Percentiles rank a stretch among this genome's conserved stretches.
Evolutionary conservation across 352 stramenopile species (phyloP).

Genomic region (Pythium angustatum): DNA sequence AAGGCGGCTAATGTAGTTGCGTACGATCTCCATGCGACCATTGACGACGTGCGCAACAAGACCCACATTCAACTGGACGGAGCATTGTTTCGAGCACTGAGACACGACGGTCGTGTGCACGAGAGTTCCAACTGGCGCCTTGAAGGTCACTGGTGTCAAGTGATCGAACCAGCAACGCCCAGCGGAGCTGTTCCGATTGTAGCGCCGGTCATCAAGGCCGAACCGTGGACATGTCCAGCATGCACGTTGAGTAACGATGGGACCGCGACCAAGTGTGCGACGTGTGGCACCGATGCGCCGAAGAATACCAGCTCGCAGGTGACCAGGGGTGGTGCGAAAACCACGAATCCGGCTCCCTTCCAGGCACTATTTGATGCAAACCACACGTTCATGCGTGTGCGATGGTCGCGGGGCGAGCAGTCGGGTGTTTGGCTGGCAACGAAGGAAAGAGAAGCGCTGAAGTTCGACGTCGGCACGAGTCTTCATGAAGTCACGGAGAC

Average conservation of each 20-base stretch:
- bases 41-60: slow-evolving; percentile 47
- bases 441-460: slow-evolving; percentile 34
- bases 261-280: slow-evolving; percentile 59
- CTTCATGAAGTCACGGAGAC: slow-evolving; percentile 35
- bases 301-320: slow-evolving; percentile 37
- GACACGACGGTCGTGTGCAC: background rate
- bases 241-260: slow-evolving; percentile 82
- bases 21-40: slow-evolving; percentile 58
- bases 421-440: slow-evolving; percentile 78
- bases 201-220: slow-evolving; percentile 23
- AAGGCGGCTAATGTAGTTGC: slow-evolving; percentile 59
- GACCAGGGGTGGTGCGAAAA: slow-evolving; percentile 37
- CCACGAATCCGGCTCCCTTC: slow-evolving; percentile 79
- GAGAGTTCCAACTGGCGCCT: slow-evolving; percentile 48
- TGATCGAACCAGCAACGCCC: slow-evolving; percentile 34
- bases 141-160: slow-evolving; percentile 79
- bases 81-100: slow-evolving; percentile 37
- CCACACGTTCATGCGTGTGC: slow-evolving; percentile 76
- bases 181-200: background rate
- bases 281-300: slow-evolving; percentile 66
- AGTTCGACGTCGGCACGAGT: slow-evolving; percentile 43
- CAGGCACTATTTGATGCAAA: slow-evolving; percentile 52
- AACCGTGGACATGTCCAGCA: slow-evolving; percentile 65
- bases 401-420: slow-evolving; percentile 82
- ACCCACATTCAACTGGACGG: slow-evolving; percentile 62